Evolutionary conservation across 208 protist species (phyloP).

Genomic region (Leishmania martiniquensis): DNA sequence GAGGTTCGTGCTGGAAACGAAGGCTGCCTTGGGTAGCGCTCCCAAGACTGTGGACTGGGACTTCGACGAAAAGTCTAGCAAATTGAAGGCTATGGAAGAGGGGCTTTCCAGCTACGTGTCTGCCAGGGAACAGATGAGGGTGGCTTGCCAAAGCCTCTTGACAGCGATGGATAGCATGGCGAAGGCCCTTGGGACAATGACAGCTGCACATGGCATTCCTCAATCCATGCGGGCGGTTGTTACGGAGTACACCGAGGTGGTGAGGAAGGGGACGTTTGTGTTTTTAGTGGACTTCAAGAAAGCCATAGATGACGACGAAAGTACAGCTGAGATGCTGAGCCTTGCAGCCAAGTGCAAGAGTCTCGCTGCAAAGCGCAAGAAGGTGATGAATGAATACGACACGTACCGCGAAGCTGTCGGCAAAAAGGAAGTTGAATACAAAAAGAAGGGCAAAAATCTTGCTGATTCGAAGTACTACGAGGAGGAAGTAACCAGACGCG

Average conservation of each 20-base stretch:
- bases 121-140: conserved; percentile 34
- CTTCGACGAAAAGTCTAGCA: conserved; percentile 34
- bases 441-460: conserved; percentile 62
- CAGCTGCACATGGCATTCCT: conserved; percentile 17
- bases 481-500: conserved; percentile 42
- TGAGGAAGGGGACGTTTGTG: conserved; percentile 26
- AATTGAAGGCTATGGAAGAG: conserved; percentile 30
- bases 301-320: conserved; percentile 34
- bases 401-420: conserved; percentile 51
- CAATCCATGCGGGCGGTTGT: conserved; percentile 17
- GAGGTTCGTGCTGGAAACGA: conserved; percentile 53
- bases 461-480: conserved; percentile 49
- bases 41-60: conserved; percentile 57
- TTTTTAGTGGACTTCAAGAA: conserved; percentile 38
- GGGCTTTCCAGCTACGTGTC: conserved; percentile 31
- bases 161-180: conserved; percentile 32
- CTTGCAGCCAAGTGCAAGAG: conserved; percentile 42
- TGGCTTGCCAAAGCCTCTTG: conserved; percentile 30
- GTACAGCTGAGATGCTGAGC: conserved; percentile 24
- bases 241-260: conserved; percentile 9
- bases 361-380: conserved; percentile 45
- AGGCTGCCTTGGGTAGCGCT: conserved; percentile 34
- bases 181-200: conserved; percentile 42
- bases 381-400: conserved; percentile 60
- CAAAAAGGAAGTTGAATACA: conserved; percentile 60